These are phyloP conservation scores for Pisolithus albus DNA, from an alignment of 768 basidiomycete species.

Conservation along the genomic window DNA sequence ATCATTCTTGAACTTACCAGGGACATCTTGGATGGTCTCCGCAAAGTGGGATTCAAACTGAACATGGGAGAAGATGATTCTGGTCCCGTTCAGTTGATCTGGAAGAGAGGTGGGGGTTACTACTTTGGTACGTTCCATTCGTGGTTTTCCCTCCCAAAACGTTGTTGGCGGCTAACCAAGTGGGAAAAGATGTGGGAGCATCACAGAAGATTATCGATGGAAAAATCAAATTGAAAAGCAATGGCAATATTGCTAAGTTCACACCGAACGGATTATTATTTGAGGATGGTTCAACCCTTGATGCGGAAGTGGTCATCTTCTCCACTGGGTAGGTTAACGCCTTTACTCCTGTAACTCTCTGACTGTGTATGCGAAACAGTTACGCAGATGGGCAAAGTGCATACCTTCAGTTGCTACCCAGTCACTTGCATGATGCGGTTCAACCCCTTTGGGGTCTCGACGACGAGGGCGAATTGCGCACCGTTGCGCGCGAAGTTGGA, in stretches of 20 bases:
- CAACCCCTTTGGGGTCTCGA: conserved; percentile 19
- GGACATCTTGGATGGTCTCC: conserved; percentile 44
- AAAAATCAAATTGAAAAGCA: conserved; percentile 66
- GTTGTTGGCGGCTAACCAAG: background rate
- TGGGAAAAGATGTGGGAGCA: conserved; percentile 45
- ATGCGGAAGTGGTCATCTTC: conserved; percentile 52
- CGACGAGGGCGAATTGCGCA: conserved; percentile 16
- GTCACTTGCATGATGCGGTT: conserved; percentile 2
- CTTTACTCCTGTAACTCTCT: background rate
- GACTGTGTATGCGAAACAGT: background rate
- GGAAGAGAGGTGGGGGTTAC: conserved; percentile 47
- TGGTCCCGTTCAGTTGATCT: conserved; percentile 45
- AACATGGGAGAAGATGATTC: conserved; percentile 45
- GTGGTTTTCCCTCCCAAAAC: background rate
- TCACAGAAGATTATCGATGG: conserved; percentile 59
- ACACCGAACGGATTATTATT: conserved; percentile 39
- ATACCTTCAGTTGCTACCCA: conserved; percentile 4
- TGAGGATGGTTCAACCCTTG: conserved; percentile 39
- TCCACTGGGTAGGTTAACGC: conserved; percentile 45
- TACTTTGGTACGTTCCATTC: conserved; percentile 43
- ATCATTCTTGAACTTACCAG: conserved; percentile 13
- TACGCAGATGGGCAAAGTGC: background rate
- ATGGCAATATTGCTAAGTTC: conserved; percentile 41
- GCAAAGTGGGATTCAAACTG: conserved; percentile 47
- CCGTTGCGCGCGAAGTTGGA: conserved; percentile 42